These are phyloP conservation scores for Globisporangium camurandrum DNA, from an alignment of 352 stramenopile species.

Conservation along the genomic window DNA sequence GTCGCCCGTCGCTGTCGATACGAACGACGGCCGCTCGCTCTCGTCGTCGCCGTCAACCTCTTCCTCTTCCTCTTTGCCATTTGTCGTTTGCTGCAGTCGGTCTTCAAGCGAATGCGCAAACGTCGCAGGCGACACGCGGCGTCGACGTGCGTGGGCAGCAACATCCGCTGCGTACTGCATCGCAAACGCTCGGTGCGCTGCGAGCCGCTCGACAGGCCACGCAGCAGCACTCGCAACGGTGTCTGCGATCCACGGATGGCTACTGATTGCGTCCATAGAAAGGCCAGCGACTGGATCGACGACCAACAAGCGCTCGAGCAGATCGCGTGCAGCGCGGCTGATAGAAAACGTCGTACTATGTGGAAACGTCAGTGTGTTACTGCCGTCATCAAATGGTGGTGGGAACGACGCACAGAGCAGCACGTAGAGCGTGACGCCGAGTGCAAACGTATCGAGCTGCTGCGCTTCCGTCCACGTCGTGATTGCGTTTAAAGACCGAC, in stretches of 20 bases:
- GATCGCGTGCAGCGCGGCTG: conserved; percentile 61
- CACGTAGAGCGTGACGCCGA: conserved; percentile 68
- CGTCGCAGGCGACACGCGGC: conserved; percentile 13
- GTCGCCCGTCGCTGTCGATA: conserved; percentile 66
- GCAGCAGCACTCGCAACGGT: conserved; percentile 31
- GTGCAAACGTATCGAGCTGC: conserved; percentile 65
- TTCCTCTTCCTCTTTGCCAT: no score
- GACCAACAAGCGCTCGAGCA: conserved; percentile 48
- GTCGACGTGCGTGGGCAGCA: conserved; percentile 17
- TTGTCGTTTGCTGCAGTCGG: not conserved
- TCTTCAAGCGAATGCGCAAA: conserved; percentile 11
- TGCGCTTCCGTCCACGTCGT: conserved; percentile 44
- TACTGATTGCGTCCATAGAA: conserved; percentile 46
- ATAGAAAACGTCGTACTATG: not conserved
- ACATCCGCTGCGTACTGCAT: conserved; percentile 37
- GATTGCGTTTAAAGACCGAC: conserved; percentile 21
- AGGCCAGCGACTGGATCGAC: conserved; percentile 40
- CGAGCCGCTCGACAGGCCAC: conserved; percentile 39
- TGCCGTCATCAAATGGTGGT: conserved; percentile 28
- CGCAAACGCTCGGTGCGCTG: conserved; percentile 35
- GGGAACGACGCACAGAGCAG: conserved; percentile 56
- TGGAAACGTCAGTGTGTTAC: conserved; percentile 16
- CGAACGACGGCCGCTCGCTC: conserved; percentile 51
- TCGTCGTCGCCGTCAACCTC: conserved; percentile 10
- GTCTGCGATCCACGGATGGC: conserved; percentile 61